Base-by-base conservation (phyloP, 2,329 filamentous ascomycete species). In the Paramyrothecium sp. region DNA sequence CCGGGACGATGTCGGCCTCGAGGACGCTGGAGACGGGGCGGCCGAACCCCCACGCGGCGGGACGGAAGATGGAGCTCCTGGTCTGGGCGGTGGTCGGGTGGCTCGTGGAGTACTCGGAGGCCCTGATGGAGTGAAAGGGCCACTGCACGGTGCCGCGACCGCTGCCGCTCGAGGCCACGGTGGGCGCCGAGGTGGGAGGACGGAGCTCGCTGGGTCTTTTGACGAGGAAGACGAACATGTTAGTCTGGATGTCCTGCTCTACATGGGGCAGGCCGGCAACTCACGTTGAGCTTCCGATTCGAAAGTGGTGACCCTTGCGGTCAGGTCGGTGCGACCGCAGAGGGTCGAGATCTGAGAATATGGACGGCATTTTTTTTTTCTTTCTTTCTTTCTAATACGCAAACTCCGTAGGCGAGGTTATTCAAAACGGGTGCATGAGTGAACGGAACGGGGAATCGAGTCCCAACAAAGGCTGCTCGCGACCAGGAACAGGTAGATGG, bases 1-100 rank as follows among this genome's bases (percentile, higher is more conserved):
- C 81, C 10, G 81, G 81, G 17, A 84, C 75, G 33, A 83, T 73
- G 55, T 78, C 76, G 56, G 71, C 72, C 56, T 77, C 73, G 26
- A 77, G 70, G 22, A 69, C 61, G 54, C 63, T 69, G 19, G 68
- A 69, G 22, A 69, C 66, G 33, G 68, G 67, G 33, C 65, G 64
- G 53, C 63, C 65, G 58, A 68, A 66, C 55, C 65, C 65, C 54
- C 66, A 64, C 46, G 65, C 64, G 51, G 59, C 65, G 56, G 65
- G 62, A 16, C 64, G 66, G 51, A 58, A 61, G 38, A 68, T 52
- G 16, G 16, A 54, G 21, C 63, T 65, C 19, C 60, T 61, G n/a
- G n/a, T n/a, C n/a, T n/a, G n/a, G n/a, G n/a, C n/a, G n/a, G n/a
- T n/a, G 41, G 57, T 67, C 34, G 58, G 63, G 26, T 61, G 58